Percentiles rank a stretch among this genome's conserved stretches.
Conservation (phyloP, 2,329 filamentous ascomycete genomes). For the Chaetomiaceae sp. region DNA sequence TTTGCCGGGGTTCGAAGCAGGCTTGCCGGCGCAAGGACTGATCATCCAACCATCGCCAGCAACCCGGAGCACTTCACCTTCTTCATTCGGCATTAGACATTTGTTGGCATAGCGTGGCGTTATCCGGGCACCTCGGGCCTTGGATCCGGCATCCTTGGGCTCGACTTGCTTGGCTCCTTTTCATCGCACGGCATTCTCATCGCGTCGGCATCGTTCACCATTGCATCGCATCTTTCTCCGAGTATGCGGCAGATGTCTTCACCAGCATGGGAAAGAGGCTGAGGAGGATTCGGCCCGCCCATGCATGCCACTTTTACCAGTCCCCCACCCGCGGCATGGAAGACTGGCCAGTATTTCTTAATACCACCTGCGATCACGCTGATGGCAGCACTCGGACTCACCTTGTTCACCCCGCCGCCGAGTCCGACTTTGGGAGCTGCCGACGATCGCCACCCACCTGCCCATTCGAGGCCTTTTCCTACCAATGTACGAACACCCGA, state of each 20-base stretch:
- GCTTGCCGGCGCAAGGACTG: slow-evolving; percentile 20
- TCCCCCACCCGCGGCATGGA: slow-evolving; percentile 5
- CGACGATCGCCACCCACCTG: slow-evolving; percentile 16
- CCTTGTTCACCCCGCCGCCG: not conserved
- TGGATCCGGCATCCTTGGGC: slow-evolving; percentile 25
- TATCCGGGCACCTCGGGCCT: slow-evolving; percentile 20
- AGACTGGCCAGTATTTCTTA: slow-evolving; percentile 12
- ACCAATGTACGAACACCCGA: slow-evolving; percentile 15
- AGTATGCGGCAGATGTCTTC: slow-evolving; percentile 12
- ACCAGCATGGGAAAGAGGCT: not conserved
- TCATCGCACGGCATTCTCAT: slow-evolving; percentile 17
- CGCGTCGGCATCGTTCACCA: slow-evolving; percentile 12
- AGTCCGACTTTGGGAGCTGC: slow-evolving; percentile 2
- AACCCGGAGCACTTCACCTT: slow-evolving; percentile 18
- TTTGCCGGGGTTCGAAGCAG: not conserved
- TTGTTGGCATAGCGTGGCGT: slow-evolving; percentile 27
- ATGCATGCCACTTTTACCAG: slow-evolving; percentile 11
- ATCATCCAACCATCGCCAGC: slow-evolving; percentile 20
- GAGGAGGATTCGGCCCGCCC: not conserved
- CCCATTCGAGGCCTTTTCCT: slow-evolving; percentile 15
- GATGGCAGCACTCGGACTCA: slow-evolving; percentile 9
- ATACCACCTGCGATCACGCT: slow-evolving; percentile 16
- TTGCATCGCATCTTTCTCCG: slow-evolving; percentile 9
- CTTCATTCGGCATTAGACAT: slow-evolving; percentile 24
- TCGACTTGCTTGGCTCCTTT: slow-evolving; percentile 14